Conservation (phyloP, 2,329 filamentous ascomycete species). For the Aspergillus sp. region DNA sequence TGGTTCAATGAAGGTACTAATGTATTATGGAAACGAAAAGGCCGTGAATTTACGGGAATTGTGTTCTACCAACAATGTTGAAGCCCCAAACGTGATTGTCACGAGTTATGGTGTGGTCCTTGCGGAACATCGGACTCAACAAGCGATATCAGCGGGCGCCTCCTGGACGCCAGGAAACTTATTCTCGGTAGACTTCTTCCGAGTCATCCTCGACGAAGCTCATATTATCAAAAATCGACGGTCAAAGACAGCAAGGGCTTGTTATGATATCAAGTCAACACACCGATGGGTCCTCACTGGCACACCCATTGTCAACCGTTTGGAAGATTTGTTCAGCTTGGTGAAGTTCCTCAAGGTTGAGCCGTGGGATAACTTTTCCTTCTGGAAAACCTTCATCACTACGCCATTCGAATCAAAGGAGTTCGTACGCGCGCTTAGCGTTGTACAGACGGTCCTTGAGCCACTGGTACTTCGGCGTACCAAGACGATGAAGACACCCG, state of each 20-base stretch:
- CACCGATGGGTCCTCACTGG: slow-evolving; percentile 94
- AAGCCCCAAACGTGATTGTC: slow-evolving; percentile 85
- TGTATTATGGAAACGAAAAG: slow-evolving; percentile 93
- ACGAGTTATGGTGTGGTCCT: slow-evolving; percentile 92
- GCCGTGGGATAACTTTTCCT: slow-evolving; percentile 98
- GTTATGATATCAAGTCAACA: slow-evolving; percentile 80
- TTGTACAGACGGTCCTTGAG: slow-evolving; percentile 94
- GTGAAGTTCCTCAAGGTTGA: slow-evolving; percentile 92
- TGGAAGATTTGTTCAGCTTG: slow-evolving; percentile 92
- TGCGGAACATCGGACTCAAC: slow-evolving; percentile 75
- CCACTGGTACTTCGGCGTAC: slow-evolving; percentile 92
- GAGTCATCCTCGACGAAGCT: slow-evolving; percentile 91
- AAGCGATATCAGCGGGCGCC: slow-evolving; percentile 48
- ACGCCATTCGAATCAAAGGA: slow-evolving; percentile 95
- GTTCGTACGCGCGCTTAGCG: slow-evolving; percentile 88
- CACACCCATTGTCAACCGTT: slow-evolving; percentile 92
- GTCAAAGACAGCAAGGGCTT: slow-evolving; percentile 92
- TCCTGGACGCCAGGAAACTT: slow-evolving; percentile 64
- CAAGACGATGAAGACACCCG: slow-evolving; percentile 96
- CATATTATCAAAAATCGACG: slow-evolving; percentile 89
- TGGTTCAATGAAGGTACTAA: slow-evolving; percentile 76
- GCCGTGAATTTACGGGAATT: slow-evolving; percentile 72
- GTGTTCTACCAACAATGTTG: slow-evolving; percentile 73
- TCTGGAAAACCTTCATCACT: slow-evolving; percentile 98
- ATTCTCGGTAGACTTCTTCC: slow-evolving; percentile 92